phyloP scores from a whole-genome alignment of 2,329 filamentous ascomycete species.

The Penicillium sp. region DNA sequence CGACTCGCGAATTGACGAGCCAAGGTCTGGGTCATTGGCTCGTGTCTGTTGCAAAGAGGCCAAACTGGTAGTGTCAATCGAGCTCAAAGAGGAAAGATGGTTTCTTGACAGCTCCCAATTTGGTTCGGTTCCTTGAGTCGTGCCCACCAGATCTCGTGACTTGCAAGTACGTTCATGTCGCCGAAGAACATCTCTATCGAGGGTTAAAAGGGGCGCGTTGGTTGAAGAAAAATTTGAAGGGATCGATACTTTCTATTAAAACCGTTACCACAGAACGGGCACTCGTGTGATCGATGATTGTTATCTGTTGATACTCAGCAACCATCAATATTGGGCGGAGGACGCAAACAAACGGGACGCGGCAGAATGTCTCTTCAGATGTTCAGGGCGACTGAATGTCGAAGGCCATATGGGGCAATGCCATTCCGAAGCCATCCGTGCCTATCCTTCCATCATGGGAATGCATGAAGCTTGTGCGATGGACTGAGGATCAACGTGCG shows the following conservation, averaged over 20 bases:
- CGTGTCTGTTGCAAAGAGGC: background rate
- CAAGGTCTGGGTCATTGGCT: background rate
- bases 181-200: constrained; percentile 20
- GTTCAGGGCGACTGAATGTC: constrained; percentile 22
- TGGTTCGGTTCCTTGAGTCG: background rate
- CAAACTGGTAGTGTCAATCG: background rate
- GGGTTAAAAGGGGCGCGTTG: background rate
- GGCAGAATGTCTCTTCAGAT: constrained; percentile 21
- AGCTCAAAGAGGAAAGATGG: background rate
- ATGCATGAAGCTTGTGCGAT: background rate
- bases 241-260: constrained; percentile 21
- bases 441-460: background rate
- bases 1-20: background rate
- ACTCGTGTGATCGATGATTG: constrained; percentile 15
- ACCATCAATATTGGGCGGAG: background rate
- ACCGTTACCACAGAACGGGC: constrained; percentile 12
- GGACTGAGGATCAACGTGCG: background rate
- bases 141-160: background rate
- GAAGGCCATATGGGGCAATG: constrained; percentile 13
- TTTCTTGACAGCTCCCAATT: background rate
- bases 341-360: constrained; percentile 16
- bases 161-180: constrained; percentile 26
- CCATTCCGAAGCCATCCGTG: constrained; percentile 2
- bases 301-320: constrained; percentile 11
- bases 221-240: background rate